These are phyloP conservation scores for Apostasia ramifera DNA, from an alignment of 106 monocot genomes.

Conservation along the genomic window DNA sequence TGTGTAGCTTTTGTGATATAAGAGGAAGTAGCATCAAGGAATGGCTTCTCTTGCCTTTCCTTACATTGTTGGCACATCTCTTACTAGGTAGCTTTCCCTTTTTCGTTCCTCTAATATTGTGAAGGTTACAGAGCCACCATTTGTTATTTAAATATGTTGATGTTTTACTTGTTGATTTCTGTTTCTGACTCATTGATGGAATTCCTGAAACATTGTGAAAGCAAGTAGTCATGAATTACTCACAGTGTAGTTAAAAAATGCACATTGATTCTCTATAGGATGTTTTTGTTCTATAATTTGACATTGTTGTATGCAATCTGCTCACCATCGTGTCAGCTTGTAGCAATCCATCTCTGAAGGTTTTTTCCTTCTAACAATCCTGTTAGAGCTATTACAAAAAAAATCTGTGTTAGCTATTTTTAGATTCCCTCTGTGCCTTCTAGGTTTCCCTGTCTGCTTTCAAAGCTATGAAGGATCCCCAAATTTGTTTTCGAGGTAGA, in stretches of 20 bases:
- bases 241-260: too few relatives aligned
- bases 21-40: not conserved
- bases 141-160: not conserved
- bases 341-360: too few relatives aligned
- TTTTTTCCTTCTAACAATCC: too few relatives aligned
- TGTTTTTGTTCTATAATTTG: too few relatives aligned
- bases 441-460: not conserved
- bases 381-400: too few relatives aligned
- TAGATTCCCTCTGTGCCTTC: too few relatives aligned
- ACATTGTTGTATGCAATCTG: too few relatives aligned
- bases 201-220: too few relatives aligned
- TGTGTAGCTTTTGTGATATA: not conserved
- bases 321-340: too few relatives aligned
- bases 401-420: too few relatives aligned
- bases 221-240: too few relatives aligned
- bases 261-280: too few relatives aligned
- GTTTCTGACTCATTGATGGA: not conserved
- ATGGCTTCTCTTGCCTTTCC: conserved; percentile 4
- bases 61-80: not conserved
- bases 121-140: not conserved
- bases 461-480: not conserved
- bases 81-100: conserved; percentile 3
- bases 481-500: not conserved
- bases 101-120: not conserved
- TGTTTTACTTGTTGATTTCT: not conserved